Percentiles rank a stretch among this genome's conserved stretches.
phyloP scores from a whole-genome alignment of 371 early-diverging fungal species.

The Haplosporangium sp. region DNA sequence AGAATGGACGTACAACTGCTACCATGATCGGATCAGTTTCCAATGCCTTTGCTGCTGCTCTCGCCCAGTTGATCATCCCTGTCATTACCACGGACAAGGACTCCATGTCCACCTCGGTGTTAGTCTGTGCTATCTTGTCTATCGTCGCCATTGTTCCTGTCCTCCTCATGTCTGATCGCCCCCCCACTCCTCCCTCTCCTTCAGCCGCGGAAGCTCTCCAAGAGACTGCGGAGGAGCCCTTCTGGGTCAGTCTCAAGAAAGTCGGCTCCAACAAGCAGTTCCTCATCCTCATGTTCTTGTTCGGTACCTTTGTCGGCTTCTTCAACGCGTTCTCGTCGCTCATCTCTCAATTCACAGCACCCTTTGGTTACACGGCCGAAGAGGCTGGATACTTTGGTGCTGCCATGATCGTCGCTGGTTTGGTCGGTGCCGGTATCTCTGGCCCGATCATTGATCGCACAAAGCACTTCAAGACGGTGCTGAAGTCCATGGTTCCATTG shows the following conservation, averaged over 20 bases:
- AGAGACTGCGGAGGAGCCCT: conserved; percentile 50
- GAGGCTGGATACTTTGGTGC: conserved; percentile 71
- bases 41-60: conserved; percentile 63
- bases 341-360: conserved; percentile 67
- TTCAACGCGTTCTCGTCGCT: conserved; percentile 73
- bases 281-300: conserved; percentile 63
- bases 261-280: conserved; percentile 65
- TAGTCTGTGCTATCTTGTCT: conserved; percentile 61
- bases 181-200: conserved; percentile 63
- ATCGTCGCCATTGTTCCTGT: conserved; percentile 60
- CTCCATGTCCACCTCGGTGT: conserved; percentile 57
- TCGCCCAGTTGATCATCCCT: conserved; percentile 68
- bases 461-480: conserved; percentile 61
- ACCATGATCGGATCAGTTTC: conserved; percentile 66
- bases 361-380: conserved; percentile 71
- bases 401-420: conserved; percentile 65
- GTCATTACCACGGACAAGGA: conserved; percentile 56
- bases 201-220: conserved; percentile 47
- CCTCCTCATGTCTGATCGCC: conserved; percentile 60
- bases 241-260: conserved; percentile 60
- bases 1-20: conserved; percentile 69
- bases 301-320: conserved; percentile 70
- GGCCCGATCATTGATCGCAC: conserved; percentile 65
- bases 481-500: conserved; percentile 61
- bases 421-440: conserved; percentile 64